Percentiles rank a stretch among this genome's conserved stretches.
Evolutionary conservation across 306 rosid genomes (phyloP).

Genomic region (Oemleria cerasiformis): DNA sequence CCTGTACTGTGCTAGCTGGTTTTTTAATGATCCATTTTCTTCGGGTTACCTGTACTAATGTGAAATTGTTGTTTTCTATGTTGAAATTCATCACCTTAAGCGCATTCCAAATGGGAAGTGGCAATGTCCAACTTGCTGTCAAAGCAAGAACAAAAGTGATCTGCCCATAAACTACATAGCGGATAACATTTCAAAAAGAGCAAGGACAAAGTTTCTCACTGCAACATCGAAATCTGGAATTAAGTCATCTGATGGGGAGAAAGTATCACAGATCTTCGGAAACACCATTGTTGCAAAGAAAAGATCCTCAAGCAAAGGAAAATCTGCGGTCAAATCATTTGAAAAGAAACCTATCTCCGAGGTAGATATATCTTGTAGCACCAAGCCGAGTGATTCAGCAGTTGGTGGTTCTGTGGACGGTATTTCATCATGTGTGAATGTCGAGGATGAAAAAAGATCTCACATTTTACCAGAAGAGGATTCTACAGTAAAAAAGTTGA

Average conservation of each 20-base stretch:
- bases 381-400: slow-evolving; percentile 46
- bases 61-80: not conserved
- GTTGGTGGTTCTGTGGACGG: slow-evolving; percentile 48
- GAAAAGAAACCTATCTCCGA: slow-evolving; percentile 43
- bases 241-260: slow-evolving; percentile 55
- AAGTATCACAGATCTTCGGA: slow-evolving; percentile 76
- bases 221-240: slow-evolving; percentile 57
- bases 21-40: slow-evolving; percentile 10
- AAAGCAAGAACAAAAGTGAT: slow-evolving; percentile 61
- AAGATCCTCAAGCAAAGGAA: slow-evolving; percentile 82
- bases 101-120: slow-evolving; percentile 95
- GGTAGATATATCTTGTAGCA: slow-evolving; percentile 46
- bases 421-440: slow-evolving; percentile 48
- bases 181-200: slow-evolving; percentile 81
- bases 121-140: slow-evolving; percentile 87
- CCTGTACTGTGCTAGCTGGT: slow-evolving; percentile 12
- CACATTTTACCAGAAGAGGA: slow-evolving; percentile 38
- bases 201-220: slow-evolving; percentile 68
- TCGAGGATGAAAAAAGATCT: slow-evolving; percentile 46
- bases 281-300: slow-evolving; percentile 69
- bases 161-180: slow-evolving; percentile 45
- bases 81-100: slow-evolving; percentile 49
- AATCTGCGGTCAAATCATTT: slow-evolving; percentile 48
- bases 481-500: slow-evolving; percentile 39
- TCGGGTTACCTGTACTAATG: slow-evolving; percentile 11